Conservation (phyloP, 768 basidiomycete genomes). For the Leccinum variicolor region DNA sequence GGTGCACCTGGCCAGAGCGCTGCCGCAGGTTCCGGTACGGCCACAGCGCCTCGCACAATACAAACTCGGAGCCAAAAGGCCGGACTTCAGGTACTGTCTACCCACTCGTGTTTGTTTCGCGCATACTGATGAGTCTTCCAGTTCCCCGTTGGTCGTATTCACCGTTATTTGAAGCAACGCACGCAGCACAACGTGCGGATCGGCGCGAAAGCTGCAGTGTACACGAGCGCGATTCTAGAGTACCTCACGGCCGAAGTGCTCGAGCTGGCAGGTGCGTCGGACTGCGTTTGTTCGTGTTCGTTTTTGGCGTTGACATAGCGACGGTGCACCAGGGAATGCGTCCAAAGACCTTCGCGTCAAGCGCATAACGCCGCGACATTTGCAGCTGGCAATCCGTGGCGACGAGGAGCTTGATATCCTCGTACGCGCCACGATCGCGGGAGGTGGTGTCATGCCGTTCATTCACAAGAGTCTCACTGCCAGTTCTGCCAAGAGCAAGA, state of each 20-base stretch:
- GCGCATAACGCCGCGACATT: slow-evolving; percentile 93
- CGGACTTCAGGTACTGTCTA: slow-evolving; percentile 69
- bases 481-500: slow-evolving; percentile 44
- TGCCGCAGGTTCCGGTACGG: slow-evolving; percentile 28
- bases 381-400: slow-evolving; percentile 94
- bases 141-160: slow-evolving; percentile 98
- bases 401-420: slow-evolving; percentile 97
- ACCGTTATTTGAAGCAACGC: slow-evolving; percentile 88
- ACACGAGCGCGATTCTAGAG: slow-evolving; percentile 93
- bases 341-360: slow-evolving; percentile 97
- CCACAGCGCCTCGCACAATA: slow-evolving; percentile 37
- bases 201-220: slow-evolving; percentile 96
- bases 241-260: slow-evolving; percentile 96
- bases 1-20: slow-evolving; percentile 30
- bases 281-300: not conserved
- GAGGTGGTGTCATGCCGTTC: slow-evolving; percentile 84
- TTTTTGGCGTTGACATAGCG: not conserved
- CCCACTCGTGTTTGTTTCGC: not conserved
- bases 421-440: slow-evolving; percentile 91
- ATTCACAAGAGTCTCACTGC: slow-evolving; percentile 80
- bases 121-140: slow-evolving; percentile 26
- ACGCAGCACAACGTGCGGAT: slow-evolving; percentile 94
- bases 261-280: slow-evolving; percentile 80
- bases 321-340: slow-evolving; percentile 68
- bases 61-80: slow-evolving; percentile 81